Conservation (phyloP, 1,284 basidiomycete genomes). For the Pseudozyma hubeiensis region DNA sequence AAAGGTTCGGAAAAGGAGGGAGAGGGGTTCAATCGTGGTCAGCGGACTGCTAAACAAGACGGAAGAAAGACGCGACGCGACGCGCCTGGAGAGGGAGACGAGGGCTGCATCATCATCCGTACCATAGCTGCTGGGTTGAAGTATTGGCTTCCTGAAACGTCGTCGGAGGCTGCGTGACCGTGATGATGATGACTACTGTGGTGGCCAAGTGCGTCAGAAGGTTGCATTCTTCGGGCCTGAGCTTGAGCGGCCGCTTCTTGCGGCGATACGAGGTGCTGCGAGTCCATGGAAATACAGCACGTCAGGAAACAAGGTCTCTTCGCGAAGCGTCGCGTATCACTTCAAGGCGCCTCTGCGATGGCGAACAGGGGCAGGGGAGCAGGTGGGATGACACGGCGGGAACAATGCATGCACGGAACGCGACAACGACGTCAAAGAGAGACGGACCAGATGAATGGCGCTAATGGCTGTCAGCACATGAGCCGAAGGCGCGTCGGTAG, state of each 20-base stretch:
- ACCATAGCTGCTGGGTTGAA: slow-evolving; percentile 57
- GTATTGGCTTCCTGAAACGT: slow-evolving; percentile 45
- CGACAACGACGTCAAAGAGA: slow-evolving; percentile 7
- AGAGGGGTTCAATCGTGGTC: not conserved
- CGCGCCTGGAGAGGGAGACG: no score
- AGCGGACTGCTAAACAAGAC: not conserved
- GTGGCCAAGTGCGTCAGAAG: slow-evolving; percentile 46
- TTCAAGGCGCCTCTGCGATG: slow-evolving; percentile 35
- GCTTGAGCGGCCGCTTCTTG: slow-evolving; percentile 57
- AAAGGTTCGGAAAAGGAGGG: not conserved
- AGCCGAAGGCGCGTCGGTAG: slow-evolving; percentile 17
- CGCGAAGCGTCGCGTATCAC: slow-evolving; percentile 40
- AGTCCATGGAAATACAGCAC: slow-evolving; percentile 49
- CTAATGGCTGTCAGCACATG: slow-evolving; percentile 29
- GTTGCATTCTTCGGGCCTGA: slow-evolving; percentile 55
- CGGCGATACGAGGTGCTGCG: slow-evolving; percentile 55
- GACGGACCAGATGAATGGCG: slow-evolving; percentile 15
- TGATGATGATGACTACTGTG: slow-evolving; percentile 48
- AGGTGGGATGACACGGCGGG: not conserved
- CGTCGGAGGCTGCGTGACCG: slow-evolving; percentile 43
- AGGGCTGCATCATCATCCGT: not conserved
- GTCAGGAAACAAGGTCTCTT: slow-evolving; percentile 30
- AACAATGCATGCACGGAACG: not conserved
- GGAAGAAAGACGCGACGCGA: slow-evolving; percentile 3
- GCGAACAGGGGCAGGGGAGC: not conserved